Evolutionary conservation across 1,284 basidiomycete genomes (phyloP).

Genomic region (Mycosarcoma mackinlayi): DNA sequence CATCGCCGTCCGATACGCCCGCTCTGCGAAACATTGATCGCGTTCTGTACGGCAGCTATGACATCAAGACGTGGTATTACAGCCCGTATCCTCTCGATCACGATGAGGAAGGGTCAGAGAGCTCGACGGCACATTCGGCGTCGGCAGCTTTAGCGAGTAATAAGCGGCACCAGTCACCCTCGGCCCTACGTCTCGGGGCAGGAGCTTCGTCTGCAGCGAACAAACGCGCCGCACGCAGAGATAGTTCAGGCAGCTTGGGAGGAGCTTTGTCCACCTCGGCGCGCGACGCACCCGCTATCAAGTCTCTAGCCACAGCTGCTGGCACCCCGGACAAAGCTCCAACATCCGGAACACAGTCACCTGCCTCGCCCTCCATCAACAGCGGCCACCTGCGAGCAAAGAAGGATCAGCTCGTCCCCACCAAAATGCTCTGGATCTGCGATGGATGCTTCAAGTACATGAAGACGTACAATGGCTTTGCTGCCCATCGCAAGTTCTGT

Average conservation of each 20-base stretch:
- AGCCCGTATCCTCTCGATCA: constrained; percentile 66
- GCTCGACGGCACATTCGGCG: not conserved
- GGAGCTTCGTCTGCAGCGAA: constrained; percentile 1
- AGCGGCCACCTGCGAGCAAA: not conserved
- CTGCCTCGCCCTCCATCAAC: constrained; percentile 6
- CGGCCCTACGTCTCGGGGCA: not conserved
- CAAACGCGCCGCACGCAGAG: constrained; percentile 17
- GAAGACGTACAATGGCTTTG: constrained; percentile 66
- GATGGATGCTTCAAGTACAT: constrained; percentile 98
- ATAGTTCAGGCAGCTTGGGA: constrained; percentile 17
- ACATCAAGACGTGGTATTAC: constrained; percentile 68
- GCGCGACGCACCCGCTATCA: constrained; percentile 28
- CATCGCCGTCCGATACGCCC: constrained; percentile 17
- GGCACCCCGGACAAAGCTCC: not conserved
- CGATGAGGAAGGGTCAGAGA: constrained; percentile 28
- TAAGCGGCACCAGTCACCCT: constrained; percentile 34
- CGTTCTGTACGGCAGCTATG: constrained; percentile 64
- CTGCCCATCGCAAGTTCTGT: constrained; percentile 75
- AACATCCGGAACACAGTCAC: constrained; percentile 11
- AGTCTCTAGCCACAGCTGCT: constrained; percentile 16
- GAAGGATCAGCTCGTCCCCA: constrained; percentile 20
- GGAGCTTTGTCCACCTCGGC: constrained; percentile 25
- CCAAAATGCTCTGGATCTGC: constrained; percentile 75
- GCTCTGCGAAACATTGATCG: constrained; percentile 48
- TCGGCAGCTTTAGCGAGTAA: not conserved